Evolutionary conservation across 345 rosid genomes (phyloP), one percentile per base, ranked within the genome.

Genomic region (Citrus medica): DNA sequence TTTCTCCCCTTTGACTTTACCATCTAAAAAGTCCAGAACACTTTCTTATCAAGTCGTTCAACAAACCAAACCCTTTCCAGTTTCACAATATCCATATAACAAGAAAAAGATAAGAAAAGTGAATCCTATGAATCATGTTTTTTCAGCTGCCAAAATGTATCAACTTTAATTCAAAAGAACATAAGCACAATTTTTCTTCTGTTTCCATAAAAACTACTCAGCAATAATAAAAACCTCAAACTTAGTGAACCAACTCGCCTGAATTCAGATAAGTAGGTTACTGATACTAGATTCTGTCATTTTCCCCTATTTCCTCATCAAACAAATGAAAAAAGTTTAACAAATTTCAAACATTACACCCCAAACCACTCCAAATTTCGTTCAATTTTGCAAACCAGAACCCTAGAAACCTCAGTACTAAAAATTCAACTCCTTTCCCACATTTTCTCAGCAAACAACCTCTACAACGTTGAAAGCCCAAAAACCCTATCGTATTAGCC

Each of bases 1-100:
- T 51, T 76, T 82, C 71, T 80, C 77, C 82, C 79, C 81, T 78
- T 80, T 85, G n/a, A 53, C 35, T 55, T 81, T 78, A 65, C 76
- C 63, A 80, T 61, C 88, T 80, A 74, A 22, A 72, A 81, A 16
- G 63, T 78, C 78, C 70, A 73, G 42, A 67, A 63, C 77, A 76
- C 56, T 40, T 66, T 74, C 35, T 58, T 37, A 40, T 62, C 28
- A 74, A 62, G 64, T 63, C 40, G 37, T 33, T 56, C 68, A 75
- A 64, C 53, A 75, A 82, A 61, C 12, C 27, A 6, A 71, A 46
- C 25, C 33, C 61, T 33, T 6, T 68, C 56, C 0, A 12, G 21
- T 59, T 35, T 4, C 67, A 32, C 9, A 19, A 46, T 66, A 65
- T 19, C 55, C 16, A 48, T 16, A 8, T 19, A 5, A 28, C 63